Base-by-base conservation (phyloP, 2,329 filamentous ascomycete genomes). In the Aspergillus sp. region DNA sequence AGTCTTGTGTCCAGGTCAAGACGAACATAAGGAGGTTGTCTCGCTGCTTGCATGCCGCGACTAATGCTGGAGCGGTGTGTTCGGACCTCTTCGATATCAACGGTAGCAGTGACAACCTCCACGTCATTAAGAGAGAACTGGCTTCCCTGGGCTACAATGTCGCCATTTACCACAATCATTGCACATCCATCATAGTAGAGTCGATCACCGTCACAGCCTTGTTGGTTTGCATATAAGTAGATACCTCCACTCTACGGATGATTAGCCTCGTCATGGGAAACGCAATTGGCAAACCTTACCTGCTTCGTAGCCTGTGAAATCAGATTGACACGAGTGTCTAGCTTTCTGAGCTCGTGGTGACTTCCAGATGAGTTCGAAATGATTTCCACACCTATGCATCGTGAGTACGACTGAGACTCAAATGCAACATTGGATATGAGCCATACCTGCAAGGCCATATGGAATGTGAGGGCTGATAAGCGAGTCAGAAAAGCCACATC, bases 361-460 rank as follows among this genome's bases (percentile, higher is more conserved):
- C 76, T 82, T 5, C 82, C 86, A 46, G 77, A 82, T 3, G 77
- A 81, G 64, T 91, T 91, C 7, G 81, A 81, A 53, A 87, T 78
- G 47, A 89, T 82, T 59, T 88, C 87, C 5, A 82, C 80, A 4
- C 88, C 87, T 57, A 83, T 76, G 7, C 13, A 4, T 10, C 22
- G 27, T 59, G 17, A 55, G 47, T 12, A 43, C 13, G 9, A 20
- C 12, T 33, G 32, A 48, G 13, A 9, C 13, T 22, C 35, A 1
- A 86, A 68, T 12, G 75, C 35, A 35, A 20, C 1, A 86, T 68
- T 12, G 75, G 74, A 72, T 79, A 79, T 15, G 68, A 64, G 17
- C 15, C 46, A 37, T 53, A 61, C 55, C 63, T 44, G 61, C 62
- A 2, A 89, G 71, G n/a, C 79, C 78, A 71, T 83, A 82, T 7